Evolutionary conservation across 768 basidiomycete genomes (phyloP), one percentile per base, ranked within the genome.

Genomic region (Inosperma sp.): DNA sequence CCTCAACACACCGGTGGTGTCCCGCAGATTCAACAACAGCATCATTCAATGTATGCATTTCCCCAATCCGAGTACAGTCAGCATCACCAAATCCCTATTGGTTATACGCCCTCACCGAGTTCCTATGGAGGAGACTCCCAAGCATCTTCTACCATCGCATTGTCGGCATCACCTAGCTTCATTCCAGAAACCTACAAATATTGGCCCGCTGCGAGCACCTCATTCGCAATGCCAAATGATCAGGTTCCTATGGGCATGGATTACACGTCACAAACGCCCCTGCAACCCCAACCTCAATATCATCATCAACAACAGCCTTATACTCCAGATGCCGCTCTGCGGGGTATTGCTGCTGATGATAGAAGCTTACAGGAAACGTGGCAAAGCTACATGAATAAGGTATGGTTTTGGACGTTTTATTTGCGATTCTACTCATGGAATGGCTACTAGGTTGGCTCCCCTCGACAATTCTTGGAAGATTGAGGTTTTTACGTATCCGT

Each of bases 331-430:
- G 71, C 62, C 34, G 76, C 72, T 9, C 59, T 77, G 56, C 65
- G 67, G 12, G 76, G 75, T 0, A 73, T 77, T 46, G 75, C 75
- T 7, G 76, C 75, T 25, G 79, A 81, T 47, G 81, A 82, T 60
- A 68, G 71, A 43, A 72, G 77, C 40, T 56, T 84, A 49, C 80
- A 82, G 64, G 84, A 85, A 65, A 84, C 83, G 8, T 87, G 84
- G 84, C 75, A 78, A 62, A 72, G 78, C 51, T 87, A 83, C 68
- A 79, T 84, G 73, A 72, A 76, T 52, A 80, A 80, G 59, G 74
- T 81, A 48, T 57, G 68, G 41, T 17, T 39, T 41, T 62, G 48
- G 5, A 51, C 53, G 1, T 37, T 25, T 30, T 49, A 41, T 26
- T 25, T 4, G 48, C 35, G 16, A 37, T 8, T 26, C 41, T 49